Evolutionary conservation across 129 eudicot species (phyloP).

Genomic region (Centrapalus pauciflorus): DNA sequence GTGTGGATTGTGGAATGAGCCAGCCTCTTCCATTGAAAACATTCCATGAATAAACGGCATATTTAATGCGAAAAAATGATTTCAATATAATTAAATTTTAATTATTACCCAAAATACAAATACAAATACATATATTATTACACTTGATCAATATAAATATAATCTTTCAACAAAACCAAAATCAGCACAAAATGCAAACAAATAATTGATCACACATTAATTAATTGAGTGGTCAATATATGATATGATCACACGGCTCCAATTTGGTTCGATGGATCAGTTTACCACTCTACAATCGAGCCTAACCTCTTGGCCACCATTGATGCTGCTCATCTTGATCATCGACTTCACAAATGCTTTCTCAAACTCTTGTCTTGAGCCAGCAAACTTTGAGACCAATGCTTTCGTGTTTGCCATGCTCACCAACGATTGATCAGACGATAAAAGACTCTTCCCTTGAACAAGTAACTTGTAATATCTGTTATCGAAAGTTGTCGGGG

Average conservation of each 20-base stretch:
- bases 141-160: neutral
- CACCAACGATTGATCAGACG: slow-evolving; percentile 44
- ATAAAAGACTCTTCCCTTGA: slow-evolving; percentile 43
- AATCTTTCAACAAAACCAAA: neutral
- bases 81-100: no score
- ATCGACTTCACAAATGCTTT: slow-evolving; percentile 46
- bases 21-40: no score
- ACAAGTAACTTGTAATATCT: slow-evolving; percentile 41
- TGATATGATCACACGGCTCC: no score
- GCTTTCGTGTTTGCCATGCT: slow-evolving; percentile 22
- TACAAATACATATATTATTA: neutral
- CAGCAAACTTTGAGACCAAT: slow-evolving; percentile 40
- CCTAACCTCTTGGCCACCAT: slow-evolving; percentile 46
- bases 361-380: slow-evolving; percentile 34
- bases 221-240: no score
- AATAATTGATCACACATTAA: neutral
- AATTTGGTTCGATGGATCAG: slow-evolving; percentile 25
- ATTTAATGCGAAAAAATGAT: no score
- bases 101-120: no score
- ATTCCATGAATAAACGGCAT: no score
- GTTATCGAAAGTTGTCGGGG: slow-evolving; percentile 39
- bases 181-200: neutral
- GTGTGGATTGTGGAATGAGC: no score
- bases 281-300: slow-evolving; percentile 39
- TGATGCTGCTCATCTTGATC: slow-evolving; percentile 50